Percentiles rank a stretch among this genome's conserved stretches.
Evolutionary conservation across 306 rosid species (phyloP).

Genomic region (Trichosanthes cucumerina): DNA sequence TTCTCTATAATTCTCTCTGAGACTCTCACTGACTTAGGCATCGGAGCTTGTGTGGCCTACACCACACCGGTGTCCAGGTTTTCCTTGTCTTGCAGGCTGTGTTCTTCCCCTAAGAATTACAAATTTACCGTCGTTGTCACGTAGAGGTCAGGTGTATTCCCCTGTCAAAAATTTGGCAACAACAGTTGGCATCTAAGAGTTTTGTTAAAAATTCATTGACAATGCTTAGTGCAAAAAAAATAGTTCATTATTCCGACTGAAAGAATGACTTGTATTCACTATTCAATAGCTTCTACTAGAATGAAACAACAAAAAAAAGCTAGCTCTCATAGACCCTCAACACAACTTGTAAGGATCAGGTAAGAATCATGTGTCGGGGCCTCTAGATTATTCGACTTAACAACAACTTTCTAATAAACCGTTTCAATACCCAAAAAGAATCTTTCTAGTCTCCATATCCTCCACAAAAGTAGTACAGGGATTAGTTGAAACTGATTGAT

Average conservation of each 20-base stretch:
- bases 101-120: no score
- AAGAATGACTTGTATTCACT: background rate
- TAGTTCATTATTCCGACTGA: background rate
- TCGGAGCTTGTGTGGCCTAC: no score
- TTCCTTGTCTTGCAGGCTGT: no score
- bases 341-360: background rate
- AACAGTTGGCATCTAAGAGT: conserved; percentile 1
- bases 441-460: background rate
- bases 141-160: no score
- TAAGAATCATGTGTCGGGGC: background rate
- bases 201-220: background rate
- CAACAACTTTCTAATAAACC: background rate
- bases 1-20: no score
- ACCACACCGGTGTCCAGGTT: no score
- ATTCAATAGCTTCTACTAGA: background rate
- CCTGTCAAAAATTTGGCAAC: no score
- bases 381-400: background rate
- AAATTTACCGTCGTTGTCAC: no score
- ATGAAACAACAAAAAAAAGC: background rate
- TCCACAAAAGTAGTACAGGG: background rate
- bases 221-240: background rate
- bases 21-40: no score
- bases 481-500: no score
- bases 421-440: background rate
- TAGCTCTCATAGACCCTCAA: background rate